Evolutionary conservation across 768 basidiomycete genomes (phyloP).

Genomic region (Leccinum barrowsii): DNA sequence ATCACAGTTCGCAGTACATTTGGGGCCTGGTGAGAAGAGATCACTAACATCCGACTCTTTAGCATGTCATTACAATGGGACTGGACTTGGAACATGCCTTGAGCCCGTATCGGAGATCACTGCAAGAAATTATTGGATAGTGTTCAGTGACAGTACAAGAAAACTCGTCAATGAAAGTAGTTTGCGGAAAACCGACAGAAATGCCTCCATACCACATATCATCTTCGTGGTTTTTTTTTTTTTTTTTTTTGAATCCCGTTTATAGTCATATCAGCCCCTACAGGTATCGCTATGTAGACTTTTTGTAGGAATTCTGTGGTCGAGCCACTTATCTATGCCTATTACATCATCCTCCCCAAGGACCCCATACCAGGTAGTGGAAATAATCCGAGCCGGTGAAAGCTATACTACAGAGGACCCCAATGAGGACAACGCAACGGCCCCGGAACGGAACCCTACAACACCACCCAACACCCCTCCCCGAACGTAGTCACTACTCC

Average conservation of each 20-base stretch:
- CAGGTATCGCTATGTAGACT: too few species aligned
- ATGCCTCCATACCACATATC: constrained; percentile 11
- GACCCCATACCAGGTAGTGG: too few species aligned
- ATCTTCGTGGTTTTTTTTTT: not conserved
- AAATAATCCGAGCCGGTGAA: too few species aligned
- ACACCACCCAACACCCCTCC: too few species aligned
- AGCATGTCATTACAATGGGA: not conserved
- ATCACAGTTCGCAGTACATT: constrained; percentile 25
- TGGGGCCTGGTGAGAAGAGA: constrained; percentile 24
- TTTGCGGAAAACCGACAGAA: constrained; percentile 1
- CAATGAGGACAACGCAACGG: too few species aligned
- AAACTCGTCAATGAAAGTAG: not conserved
- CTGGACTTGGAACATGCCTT: not conserved
- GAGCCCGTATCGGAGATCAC: constrained; percentile 1
- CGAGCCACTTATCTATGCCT: too few species aligned
- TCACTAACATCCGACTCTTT: constrained; percentile 11
- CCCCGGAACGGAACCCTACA: too few species aligned
- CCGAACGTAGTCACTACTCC: too few species aligned
- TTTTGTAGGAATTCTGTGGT: too few species aligned
- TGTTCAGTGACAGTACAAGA: not conserved
- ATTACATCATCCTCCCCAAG: too few species aligned
- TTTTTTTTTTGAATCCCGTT: too few species aligned
- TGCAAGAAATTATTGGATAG: not conserved
- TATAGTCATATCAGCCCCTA: not conserved
- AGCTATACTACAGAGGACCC: too few species aligned